Percentiles rank a stretch among this genome's conserved stretches.
These are phyloP conservation scores for Urochloa ruziziensis DNA, from an alignment of 176 grass and related monocot genomes.

Conservation along the genomic window DNA sequence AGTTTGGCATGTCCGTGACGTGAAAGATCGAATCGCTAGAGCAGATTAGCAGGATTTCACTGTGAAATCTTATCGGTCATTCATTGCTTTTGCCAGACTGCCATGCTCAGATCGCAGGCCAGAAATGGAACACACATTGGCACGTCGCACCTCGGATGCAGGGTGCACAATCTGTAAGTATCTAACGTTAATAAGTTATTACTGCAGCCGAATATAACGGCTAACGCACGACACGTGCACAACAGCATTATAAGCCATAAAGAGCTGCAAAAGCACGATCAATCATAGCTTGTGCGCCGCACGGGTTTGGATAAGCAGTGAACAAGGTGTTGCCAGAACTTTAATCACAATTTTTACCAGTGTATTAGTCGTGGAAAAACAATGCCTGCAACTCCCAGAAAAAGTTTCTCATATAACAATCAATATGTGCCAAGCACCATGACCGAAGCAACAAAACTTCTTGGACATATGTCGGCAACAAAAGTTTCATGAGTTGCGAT, in stretches of 20 bases:
- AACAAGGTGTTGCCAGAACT: not conserved
- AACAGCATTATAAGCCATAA: not conserved
- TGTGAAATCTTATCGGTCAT: not conserved
- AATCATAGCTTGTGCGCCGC: not conserved
- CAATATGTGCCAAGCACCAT: not conserved
- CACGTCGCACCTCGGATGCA: no score
- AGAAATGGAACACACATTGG: no score
- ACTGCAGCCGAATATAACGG: not conserved
- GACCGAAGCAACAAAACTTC: not conserved
- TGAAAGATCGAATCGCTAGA: not conserved
- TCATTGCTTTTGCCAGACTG: not conserved
- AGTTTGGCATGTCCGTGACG: not conserved
- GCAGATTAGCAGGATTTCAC: not conserved
- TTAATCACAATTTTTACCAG: not conserved
- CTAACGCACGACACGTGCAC: not conserved
- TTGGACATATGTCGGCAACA: not conserved
- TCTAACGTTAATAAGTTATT: not conserved
- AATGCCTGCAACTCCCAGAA: not conserved
- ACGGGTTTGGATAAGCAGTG: not conserved
- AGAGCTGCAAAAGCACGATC: not conserved
- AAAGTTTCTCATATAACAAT: not conserved
- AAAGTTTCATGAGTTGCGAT: not conserved
- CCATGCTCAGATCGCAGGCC: not conserved
- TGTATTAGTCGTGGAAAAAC: not conserved
- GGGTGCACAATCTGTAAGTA: no score